A percentile compares a stretch with the other conserved stretches of the same genome.
Evolutionary conservation across 768 basidiomycete species (phyloP).

Genomic region (Hericium erinaceus): DNA sequence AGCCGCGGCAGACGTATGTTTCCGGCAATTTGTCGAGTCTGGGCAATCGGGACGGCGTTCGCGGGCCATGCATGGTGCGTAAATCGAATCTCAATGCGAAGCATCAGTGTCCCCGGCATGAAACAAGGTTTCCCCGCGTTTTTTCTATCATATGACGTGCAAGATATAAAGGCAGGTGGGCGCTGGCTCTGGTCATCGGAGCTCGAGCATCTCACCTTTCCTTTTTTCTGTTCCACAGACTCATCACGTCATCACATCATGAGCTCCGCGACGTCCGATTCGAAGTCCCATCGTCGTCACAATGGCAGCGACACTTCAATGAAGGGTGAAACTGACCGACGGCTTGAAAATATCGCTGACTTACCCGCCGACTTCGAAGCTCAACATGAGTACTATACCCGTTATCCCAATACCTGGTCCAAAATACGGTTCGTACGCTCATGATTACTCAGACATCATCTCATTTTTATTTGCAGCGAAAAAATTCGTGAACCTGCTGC

Average conservation of each 20-base stretch:
- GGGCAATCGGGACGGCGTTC: not conserved
- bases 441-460: not conserved
- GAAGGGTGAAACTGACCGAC: not conserved
- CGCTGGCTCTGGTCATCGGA: not conserved
- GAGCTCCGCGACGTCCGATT: not conserved
- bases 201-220: not conserved
- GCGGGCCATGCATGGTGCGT: not conserved
- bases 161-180: not conserved
- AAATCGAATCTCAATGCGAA: no score
- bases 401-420: constrained; percentile 16
- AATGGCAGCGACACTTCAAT: not conserved
- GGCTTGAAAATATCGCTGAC: not conserved
- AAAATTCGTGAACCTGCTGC: constrained; percentile 5
- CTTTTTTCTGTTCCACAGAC: not conserved
- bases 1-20: no score
- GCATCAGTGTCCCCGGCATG: no score
- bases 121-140: not conserved
- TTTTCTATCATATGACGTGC: not conserved
- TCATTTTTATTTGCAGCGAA: not conserved
- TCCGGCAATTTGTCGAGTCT: not conserved
- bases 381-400: not conserved
- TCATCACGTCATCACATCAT: not conserved
- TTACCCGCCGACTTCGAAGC: not conserved
- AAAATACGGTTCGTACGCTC: constrained; percentile 12
- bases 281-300: not conserved